Evolutionary conservation across 208 protist genomes (phyloP).

Genomic region (Leishmania martiniquensis): DNA sequence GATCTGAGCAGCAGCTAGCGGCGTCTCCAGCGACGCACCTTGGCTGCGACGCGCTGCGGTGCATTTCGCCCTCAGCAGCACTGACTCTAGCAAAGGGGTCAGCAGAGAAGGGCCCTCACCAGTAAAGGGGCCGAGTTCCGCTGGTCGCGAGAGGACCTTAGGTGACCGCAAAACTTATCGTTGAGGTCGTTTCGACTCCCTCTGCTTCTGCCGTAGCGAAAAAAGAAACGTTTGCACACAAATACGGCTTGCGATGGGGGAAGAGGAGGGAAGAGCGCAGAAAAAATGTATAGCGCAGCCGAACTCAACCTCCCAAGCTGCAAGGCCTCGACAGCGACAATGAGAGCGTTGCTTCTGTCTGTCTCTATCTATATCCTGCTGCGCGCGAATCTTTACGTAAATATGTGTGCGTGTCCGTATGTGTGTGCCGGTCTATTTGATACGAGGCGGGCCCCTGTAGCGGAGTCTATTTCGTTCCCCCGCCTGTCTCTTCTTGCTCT

Average conservation of each 20-base stretch:
- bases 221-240: not conserved
- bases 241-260: too few relatives aligned
- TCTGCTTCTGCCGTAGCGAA: constrained; percentile 11
- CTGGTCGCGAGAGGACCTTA: not conserved
- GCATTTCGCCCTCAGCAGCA: not conserved
- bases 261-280: not conserved
- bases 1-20: constrained; percentile 67
- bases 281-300: too few relatives aligned
- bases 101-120: not conserved
- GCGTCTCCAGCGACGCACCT: not conserved
- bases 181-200: not conserved
- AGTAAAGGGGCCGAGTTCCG: not conserved
- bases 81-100: not conserved
- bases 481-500: not conserved
- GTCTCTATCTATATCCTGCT: too few relatives aligned
- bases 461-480: too few relatives aligned
- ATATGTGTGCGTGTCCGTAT: not conserved
- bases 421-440: not conserved
- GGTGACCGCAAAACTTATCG: not conserved
- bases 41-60: constrained; percentile 7
- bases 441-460: too few relatives aligned
- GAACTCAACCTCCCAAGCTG: too few relatives aligned
- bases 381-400: too few relatives aligned
- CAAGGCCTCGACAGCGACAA: too few relatives aligned
- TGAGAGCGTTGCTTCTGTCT: too few relatives aligned